Percentiles rank a stretch among this genome's conserved stretches.
These are phyloP conservation scores for Fusarium oligoseptatum DNA, from an alignment of 2,329 filamentous ascomycete genomes.

Conservation along the genomic window DNA sequence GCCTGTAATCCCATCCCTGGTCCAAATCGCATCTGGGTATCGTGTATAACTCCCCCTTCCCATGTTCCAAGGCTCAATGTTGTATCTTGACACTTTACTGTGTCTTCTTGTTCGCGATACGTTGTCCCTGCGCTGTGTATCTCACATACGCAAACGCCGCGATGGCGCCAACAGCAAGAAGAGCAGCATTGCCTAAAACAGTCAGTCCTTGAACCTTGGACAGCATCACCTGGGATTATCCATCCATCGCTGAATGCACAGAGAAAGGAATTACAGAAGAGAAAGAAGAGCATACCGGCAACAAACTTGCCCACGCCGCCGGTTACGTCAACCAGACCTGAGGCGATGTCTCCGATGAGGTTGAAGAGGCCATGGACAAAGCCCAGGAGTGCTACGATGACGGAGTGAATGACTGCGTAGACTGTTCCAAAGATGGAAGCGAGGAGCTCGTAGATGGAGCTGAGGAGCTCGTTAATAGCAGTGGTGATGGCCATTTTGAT, in stretches of 20 bases:
- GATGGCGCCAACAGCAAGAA: constrained; percentile 50
- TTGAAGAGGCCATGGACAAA: constrained; percentile 55
- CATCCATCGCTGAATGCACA: background rate
- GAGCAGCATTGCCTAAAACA: constrained; percentile 52
- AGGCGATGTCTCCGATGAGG: constrained; percentile 52
- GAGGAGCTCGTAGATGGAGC: constrained; percentile 58
- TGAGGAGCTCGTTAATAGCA: constrained; percentile 55
- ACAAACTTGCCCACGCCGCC: constrained; percentile 57
- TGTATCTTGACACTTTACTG: constrained; percentile 34
- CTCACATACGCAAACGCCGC: constrained; percentile 52
- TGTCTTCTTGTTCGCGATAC: constrained; percentile 49
- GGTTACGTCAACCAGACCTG: constrained; percentile 54
- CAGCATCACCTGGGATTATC: background rate
- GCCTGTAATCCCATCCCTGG: background rate
- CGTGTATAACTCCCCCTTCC: constrained; percentile 15
- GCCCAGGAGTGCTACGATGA: constrained; percentile 51
- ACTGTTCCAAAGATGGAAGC: constrained; percentile 53
- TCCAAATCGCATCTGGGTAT: constrained; percentile 25
- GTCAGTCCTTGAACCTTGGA: background rate
- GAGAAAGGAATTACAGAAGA: background rate
- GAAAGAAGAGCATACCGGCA: constrained; percentile 47
- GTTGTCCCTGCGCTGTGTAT: constrained; percentile 50
- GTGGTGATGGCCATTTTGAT: constrained; percentile 52
- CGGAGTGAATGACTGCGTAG: constrained; percentile 51
- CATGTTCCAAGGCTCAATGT: background rate